Conservation (phyloP, 345 rosid genomes). For the Anastatica hierochuntica region DNA sequence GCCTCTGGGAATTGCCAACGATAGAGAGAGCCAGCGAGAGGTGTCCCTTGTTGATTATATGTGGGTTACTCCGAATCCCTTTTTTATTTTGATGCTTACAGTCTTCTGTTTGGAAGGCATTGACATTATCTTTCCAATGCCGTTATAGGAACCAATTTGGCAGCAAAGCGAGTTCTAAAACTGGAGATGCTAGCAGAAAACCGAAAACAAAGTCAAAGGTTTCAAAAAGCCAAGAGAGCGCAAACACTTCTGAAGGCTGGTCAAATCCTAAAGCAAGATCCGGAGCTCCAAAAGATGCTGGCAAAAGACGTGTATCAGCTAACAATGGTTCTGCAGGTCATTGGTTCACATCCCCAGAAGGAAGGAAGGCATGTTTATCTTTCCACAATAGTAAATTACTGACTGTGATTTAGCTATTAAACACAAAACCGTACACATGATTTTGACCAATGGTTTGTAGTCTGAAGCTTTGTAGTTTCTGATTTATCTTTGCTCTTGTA, state of each 20-base stretch:
- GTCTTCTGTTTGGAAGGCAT: not conserved
- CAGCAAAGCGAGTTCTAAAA: conserved; percentile 44
- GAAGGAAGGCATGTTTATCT: conserved; percentile 51
- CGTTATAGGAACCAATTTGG: conserved; percentile 62
- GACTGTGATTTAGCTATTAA: too few species aligned
- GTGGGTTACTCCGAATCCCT: conserved; percentile 27
- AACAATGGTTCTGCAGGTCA: conserved; percentile 25
- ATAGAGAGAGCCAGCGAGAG: conserved; percentile 26
- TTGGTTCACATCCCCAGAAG: conserved; percentile 78
- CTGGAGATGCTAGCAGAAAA: conserved; percentile 22
- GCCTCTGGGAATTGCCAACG: conserved; percentile 38
- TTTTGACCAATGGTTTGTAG: too few species aligned
- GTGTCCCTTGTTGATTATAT: conserved; percentile 51
- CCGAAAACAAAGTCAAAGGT: conserved; percentile 33
- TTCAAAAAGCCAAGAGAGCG: conserved; percentile 15
- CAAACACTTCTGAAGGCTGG: conserved; percentile 41
- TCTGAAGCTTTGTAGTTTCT: not conserved
- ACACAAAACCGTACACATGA: too few species aligned
- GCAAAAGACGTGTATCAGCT: conserved; percentile 69
- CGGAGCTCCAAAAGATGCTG: conserved; percentile 56
- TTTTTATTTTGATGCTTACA: not conserved
- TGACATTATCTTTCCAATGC: conserved; percentile 6
- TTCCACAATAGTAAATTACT: not conserved
- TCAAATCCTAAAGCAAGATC: conserved; percentile 41
- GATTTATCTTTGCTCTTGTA: conserved; percentile 19